Base-by-base conservation (phyloP, 2,329 filamentous ascomycete species). In the Bipolaris cookei region DNA sequence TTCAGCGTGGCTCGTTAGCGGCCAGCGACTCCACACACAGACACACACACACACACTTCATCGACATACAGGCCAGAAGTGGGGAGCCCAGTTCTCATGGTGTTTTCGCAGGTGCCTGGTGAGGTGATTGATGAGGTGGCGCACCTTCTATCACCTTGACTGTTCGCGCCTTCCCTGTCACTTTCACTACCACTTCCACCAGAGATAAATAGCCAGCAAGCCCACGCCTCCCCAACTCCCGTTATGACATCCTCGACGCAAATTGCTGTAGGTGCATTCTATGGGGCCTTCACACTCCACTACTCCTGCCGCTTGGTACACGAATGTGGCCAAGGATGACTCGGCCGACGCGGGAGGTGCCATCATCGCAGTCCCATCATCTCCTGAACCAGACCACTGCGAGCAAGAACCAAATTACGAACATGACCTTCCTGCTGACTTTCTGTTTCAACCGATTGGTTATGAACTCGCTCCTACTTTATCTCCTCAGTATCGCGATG, bases 281-380 rank as follows among this genome's bases (percentile, higher is more conserved):
- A 62, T 57, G 56, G 54, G 54, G 21, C 46, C 49, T 49, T 46
- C 50, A 20, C 50, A 38, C 13, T 16, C 18, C 21, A 20, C 25
- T 38, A 39, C 30, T 39, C 59, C 54, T 52, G 23, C 41, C 38
- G 23, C 32, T 13, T 45, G 23, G 47, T 21, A 35, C 44, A 21
- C 20, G 30, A 13, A 6, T 10, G 50, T 51, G 43, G 30, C 10
- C 44, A 44, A n/a, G 50, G 54, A 51, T 54, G 55, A 55, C 39
- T 18, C 23, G 30, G 10, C 25, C 13, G 21, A 20, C 35, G 13
- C 32, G 4, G 28, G 21, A 50, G 41, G 45, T 42, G 37, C 28
- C 52, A 35, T 28, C 43, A 28, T 53, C 35, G 20, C 57, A 30
- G 41, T 44, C 3, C 44, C 39, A 5, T 44, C 39, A 25, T 53